Evolutionary conservation across 1,284 basidiomycete genomes (phyloP).

Genomic region (Ceratobasidium papillatum): DNA sequence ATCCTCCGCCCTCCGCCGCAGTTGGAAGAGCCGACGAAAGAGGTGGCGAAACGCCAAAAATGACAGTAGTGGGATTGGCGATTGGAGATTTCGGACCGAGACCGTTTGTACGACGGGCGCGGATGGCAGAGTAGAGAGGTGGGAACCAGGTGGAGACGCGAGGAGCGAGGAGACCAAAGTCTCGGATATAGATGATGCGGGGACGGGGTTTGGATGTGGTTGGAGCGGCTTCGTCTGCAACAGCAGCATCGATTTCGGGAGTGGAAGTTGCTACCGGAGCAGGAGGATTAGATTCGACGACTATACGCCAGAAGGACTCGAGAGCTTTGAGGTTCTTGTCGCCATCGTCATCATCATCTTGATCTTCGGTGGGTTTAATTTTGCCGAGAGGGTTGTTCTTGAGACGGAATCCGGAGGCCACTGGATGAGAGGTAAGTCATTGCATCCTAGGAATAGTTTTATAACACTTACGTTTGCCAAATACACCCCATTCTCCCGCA

Average conservation of each 20-base stretch:
- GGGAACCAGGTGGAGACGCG: slow-evolving; percentile 82
- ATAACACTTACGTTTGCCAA: slow-evolving; percentile 68
- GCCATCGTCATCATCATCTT: neutral
- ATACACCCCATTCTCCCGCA: slow-evolving; percentile 79
- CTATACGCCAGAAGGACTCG: neutral
- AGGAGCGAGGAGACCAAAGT: slow-evolving; percentile 76
- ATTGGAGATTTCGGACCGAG: slow-evolving; percentile 54
- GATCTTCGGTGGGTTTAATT: slow-evolving; percentile 49
- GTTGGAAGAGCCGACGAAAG: neutral
- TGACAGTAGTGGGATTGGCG: slow-evolving; percentile 74
- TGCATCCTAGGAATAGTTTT: slow-evolving; percentile 37
- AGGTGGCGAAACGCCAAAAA: slow-evolving; percentile 73
- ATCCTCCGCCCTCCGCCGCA: neutral
- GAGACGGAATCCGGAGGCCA: slow-evolving; percentile 73
- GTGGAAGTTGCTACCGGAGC: slow-evolving; percentile 50
- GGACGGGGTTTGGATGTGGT: slow-evolving; percentile 53
- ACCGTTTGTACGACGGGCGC: slow-evolving; percentile 68
- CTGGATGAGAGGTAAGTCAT: slow-evolving; percentile 69
- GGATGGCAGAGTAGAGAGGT: slow-evolving; percentile 75
- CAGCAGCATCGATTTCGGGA: neutral
- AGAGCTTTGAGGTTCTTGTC: neutral
- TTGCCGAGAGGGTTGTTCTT: slow-evolving; percentile 60
- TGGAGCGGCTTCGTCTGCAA: neutral
- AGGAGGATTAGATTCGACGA: slow-evolving; percentile 62
- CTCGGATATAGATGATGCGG: slow-evolving; percentile 84